A percentile compares a stretch with the other conserved stretches of the same genome.
Evolutionary conservation across 805 yeast species (phyloP).

Genomic region (Lipomyces orientalis): DNA sequence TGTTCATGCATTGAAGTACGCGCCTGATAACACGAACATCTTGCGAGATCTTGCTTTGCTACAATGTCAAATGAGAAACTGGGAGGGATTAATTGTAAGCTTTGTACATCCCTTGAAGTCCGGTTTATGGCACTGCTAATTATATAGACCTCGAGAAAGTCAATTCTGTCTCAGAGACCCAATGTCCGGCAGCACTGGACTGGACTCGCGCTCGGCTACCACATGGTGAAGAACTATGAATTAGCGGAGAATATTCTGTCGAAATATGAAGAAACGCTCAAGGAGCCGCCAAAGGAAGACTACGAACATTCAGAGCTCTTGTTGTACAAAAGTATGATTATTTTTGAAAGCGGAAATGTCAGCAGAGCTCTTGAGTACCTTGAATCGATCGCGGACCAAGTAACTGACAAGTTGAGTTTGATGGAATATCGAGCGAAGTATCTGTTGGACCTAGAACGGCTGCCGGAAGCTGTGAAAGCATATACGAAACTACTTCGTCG

Average conservation of each 20-base stretch:
- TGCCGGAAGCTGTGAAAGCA: constrained; percentile 67
- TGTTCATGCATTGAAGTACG: constrained; percentile 73
- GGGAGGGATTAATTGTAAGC: constrained; percentile 56
- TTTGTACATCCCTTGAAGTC: background rate
- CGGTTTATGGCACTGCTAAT: background rate
- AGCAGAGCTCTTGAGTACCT: constrained; percentile 67
- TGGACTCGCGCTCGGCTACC: constrained; percentile 82
- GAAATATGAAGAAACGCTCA: constrained; percentile 77
- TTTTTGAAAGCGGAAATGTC: constrained; percentile 67
- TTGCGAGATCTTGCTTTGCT: constrained; percentile 80
- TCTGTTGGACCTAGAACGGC: constrained; percentile 60
- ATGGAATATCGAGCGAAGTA: constrained; percentile 72
- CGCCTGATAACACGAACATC: constrained; percentile 77
- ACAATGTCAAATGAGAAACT: constrained; percentile 82
- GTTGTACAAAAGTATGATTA: constrained; percentile 71
- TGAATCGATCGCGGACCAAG: constrained; percentile 55
- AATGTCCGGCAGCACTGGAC: constrained; percentile 94
- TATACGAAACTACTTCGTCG: constrained; percentile 76
- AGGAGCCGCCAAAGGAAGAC: constrained; percentile 40
- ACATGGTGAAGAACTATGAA: constrained; percentile 67
- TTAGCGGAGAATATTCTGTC: constrained; percentile 74
- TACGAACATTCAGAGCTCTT: constrained; percentile 83
- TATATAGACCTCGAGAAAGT: constrained; percentile 58
- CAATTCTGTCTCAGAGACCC: constrained; percentile 71
- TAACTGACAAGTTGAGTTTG: constrained; percentile 64